Base-by-base conservation (phyloP, 345 rosid genomes). In the Syzygium grande region DNA sequence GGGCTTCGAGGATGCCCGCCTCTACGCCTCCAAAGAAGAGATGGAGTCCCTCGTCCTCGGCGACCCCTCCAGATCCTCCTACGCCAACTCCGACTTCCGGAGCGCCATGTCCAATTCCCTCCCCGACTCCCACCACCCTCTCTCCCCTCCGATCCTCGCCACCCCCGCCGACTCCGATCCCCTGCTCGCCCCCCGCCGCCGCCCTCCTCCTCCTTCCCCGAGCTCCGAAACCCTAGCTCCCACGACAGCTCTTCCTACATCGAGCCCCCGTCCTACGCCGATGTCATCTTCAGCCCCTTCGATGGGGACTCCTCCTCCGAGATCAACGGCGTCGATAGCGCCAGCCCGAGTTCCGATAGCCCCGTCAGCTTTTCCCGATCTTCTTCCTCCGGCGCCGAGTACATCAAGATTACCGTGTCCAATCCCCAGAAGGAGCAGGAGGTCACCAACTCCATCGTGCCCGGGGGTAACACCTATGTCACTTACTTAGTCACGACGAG, bases 251-350 rank as follows among this genome's bases (percentile, higher is more conserved):
- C 87, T 15, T 92, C 97, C 56, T 94, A 98, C 93, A 93, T 95
- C 95, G 98, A 98, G 88, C 98, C 99, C 52, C 98, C 98, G 30
- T 91, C 99, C 9, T 98, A 98, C 84, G 94, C 99, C 5, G 99
- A 97, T 54, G 96, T 94, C 85, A 90, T 97, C 89, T 96, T 94
- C 91, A 96, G 97, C 51, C 97, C 98, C 41, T 97, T 94, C 87
- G 96, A 96, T 83, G 96, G 94, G 41, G 93, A 52, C 59, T 49
- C 92, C 5, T 91, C 85, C 89, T 92, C 87, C 58, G 96, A 96
- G 85, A 92, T 89, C 93, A 94, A 95, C 90, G 95, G 94, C 85
- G 59, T 85, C 34, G 98, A 94, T 10, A 92, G 95, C 88, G 89
- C 90, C 25, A 87, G 89, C 80, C 91, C 61, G 34, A 89, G 86